Evolutionary conservation across 169 alveolate species (phyloP).

Genomic region (Plasmodium berghei): DNA sequence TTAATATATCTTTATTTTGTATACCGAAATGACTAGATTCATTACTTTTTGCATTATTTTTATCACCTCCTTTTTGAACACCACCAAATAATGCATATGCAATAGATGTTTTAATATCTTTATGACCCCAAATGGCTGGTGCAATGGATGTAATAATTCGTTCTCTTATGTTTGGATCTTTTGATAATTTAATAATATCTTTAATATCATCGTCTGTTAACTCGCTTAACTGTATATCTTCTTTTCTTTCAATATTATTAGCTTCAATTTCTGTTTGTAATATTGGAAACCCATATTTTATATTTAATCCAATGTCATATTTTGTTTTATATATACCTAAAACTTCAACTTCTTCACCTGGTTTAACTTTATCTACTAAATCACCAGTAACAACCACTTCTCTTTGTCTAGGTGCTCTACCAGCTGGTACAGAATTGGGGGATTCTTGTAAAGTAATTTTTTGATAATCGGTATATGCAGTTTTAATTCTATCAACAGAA

Average conservation of each 20-base stretch:
- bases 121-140: constrained; percentile 98
- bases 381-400: constrained; percentile 97
- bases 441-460: constrained; percentile 97
- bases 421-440: constrained; percentile 99
- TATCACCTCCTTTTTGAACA: constrained; percentile 84
- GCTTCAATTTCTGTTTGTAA: constrained; percentile 96
- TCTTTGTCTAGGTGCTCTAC: constrained; percentile 99
- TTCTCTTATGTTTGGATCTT: constrained; percentile 95
- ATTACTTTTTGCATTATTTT: constrained; percentile 53
- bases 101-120: constrained; percentile 93
- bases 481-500: constrained; percentile 90
- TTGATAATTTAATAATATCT: constrained; percentile 92
- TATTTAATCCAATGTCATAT: constrained; percentile 94
- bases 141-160: constrained; percentile 96
- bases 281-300: constrained; percentile 97
- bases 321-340: constrained; percentile 96
- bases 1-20: constrained; percentile 85
- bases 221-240: constrained; percentile 91
- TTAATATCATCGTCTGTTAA: constrained; percentile 95
- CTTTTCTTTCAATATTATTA: constrained; percentile 93
- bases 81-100: constrained; percentile 97
- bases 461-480: constrained; percentile 97
- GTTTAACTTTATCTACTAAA: constrained; percentile 97
- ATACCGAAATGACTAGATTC: constrained; percentile 54
- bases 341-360: constrained; percentile 99